Percentiles rank a stretch among this genome's conserved stretches.
These are phyloP conservation scores for Phytophthora sojae DNA, from an alignment of 352 stramenopile genomes.

Conservation along the genomic window DNA sequence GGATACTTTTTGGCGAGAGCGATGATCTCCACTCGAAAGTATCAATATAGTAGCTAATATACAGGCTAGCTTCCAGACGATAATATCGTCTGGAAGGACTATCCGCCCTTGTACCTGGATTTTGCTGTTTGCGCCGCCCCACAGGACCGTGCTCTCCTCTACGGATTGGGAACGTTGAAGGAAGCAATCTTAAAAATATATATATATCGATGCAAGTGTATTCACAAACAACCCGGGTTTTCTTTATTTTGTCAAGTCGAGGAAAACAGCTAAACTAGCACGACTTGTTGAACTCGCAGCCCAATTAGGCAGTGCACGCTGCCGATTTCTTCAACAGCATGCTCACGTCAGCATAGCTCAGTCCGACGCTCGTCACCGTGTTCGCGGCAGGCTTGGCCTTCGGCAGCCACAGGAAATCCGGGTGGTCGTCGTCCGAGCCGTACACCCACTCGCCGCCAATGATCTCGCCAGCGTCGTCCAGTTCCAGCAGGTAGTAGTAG, in stretches of 20 bases:
- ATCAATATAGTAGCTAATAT: too few relatives aligned
- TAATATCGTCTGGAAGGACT: too few relatives aligned
- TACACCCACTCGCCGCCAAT: slow-evolving; percentile 46
- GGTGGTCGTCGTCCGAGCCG: slow-evolving; percentile 33
- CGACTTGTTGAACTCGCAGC: not conserved
- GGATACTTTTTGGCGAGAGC: too few relatives aligned
- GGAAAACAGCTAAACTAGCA: too few relatives aligned
- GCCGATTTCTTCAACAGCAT: slow-evolving; percentile 26
- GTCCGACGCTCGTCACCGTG: slow-evolving; percentile 31
- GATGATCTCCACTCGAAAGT: too few relatives aligned
- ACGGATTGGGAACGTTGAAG: too few relatives aligned
- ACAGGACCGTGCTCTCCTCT: too few relatives aligned
- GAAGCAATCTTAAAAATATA: not conserved
- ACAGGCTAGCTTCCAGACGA: too few relatives aligned
- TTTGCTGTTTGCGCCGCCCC: not conserved
- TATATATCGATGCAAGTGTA: too few relatives aligned
- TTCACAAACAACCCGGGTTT: too few relatives aligned
- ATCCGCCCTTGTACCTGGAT: not conserved
- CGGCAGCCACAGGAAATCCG: slow-evolving; percentile 44
- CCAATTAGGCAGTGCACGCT: slow-evolving; percentile 15
- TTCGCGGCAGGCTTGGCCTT: slow-evolving; percentile 25
- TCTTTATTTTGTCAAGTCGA: too few relatives aligned
- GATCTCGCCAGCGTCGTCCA: slow-evolving; percentile 41
- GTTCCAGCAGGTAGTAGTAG: slow-evolving; percentile 46
- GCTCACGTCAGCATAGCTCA: slow-evolving; percentile 38